Conservation (phyloP, 495 filamentous ascomycete genomes). For the Penicillium cataractarum region DNA sequence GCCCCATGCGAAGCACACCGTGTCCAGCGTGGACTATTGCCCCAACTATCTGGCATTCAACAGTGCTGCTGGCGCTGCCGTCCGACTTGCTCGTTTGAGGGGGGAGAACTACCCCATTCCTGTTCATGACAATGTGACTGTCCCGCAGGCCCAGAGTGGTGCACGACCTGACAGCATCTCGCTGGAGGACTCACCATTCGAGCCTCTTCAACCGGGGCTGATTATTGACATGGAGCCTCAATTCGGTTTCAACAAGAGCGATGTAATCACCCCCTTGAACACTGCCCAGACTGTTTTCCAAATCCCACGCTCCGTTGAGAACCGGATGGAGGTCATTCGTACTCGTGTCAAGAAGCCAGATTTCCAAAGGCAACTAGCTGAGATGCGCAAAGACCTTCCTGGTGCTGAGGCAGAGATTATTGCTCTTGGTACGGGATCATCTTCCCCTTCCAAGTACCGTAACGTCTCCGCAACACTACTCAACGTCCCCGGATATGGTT, state of each 20-base stretch:
- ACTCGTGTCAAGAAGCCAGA: constrained; percentile 30
- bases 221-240: constrained; percentile 68
- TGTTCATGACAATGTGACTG: constrained; percentile 55
- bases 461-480: constrained; percentile 91
- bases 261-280: constrained; percentile 57
- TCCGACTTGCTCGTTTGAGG: constrained; percentile 72
- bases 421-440: constrained; percentile 87
- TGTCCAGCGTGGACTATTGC: constrained; percentile 71
- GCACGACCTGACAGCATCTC: neutral
- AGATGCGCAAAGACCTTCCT: constrained; percentile 57
- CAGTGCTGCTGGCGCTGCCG: constrained; percentile 61
- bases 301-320: constrained; percentile 50
- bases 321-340: constrained; percentile 35
- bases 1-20: constrained; percentile 66
- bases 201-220: constrained; percentile 51
- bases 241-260: constrained; percentile 54
- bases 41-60: constrained; percentile 72
- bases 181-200: constrained; percentile 25
- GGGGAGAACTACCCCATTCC: constrained; percentile 67
- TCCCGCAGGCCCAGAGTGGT: constrained; percentile 34
- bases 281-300: constrained; percentile 37
- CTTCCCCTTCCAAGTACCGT: constrained; percentile 85
- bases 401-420: constrained; percentile 78
- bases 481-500: constrained; percentile 79
- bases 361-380: constrained; percentile 38